Evolutionary conservation across 2,329 filamentous ascomycete species (phyloP).

Genomic region (Meredithiella fracta): DNA sequence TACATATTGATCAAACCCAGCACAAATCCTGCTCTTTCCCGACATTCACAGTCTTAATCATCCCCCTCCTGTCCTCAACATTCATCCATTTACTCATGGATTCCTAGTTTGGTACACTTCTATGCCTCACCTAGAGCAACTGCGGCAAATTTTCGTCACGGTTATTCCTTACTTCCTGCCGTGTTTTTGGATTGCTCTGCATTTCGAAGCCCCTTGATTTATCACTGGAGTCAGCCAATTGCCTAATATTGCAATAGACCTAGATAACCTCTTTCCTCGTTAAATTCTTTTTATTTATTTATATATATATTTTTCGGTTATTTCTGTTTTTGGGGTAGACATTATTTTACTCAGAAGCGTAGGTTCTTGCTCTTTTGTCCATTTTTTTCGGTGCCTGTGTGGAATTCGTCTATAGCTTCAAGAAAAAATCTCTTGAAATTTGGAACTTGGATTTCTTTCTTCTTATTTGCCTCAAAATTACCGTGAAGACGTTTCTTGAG

Average conservation of each 20-base stretch:
- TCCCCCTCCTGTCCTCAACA: too few species aligned
- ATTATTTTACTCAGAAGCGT: too few species aligned
- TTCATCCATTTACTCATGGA: too few species aligned
- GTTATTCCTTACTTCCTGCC: background rate
- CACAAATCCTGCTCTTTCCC: too few species aligned
- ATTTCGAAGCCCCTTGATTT: background rate
- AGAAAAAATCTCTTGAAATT: background rate
- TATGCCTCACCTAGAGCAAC: too few species aligned
- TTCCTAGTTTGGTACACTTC: too few species aligned
- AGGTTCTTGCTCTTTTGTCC: background rate
- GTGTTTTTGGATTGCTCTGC: background rate
- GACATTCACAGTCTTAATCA: too few species aligned
- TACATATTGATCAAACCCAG: too few species aligned
- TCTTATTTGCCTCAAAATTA: background rate
- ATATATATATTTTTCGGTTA: too few species aligned
- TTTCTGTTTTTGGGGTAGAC: too few species aligned
- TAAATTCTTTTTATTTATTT: too few species aligned
- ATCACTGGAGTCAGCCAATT: background rate
- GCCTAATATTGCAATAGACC: background rate
- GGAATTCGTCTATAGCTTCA: background rate
- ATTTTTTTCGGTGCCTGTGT: background rate
- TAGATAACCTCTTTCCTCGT: background rate
- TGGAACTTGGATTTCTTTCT: background rate
- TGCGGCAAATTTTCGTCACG: background rate
- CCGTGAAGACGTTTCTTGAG: background rate